Conservation (phyloP, 2,329 filamentous ascomycete genomes). For the Colletotrichum abscissum region DNA sequence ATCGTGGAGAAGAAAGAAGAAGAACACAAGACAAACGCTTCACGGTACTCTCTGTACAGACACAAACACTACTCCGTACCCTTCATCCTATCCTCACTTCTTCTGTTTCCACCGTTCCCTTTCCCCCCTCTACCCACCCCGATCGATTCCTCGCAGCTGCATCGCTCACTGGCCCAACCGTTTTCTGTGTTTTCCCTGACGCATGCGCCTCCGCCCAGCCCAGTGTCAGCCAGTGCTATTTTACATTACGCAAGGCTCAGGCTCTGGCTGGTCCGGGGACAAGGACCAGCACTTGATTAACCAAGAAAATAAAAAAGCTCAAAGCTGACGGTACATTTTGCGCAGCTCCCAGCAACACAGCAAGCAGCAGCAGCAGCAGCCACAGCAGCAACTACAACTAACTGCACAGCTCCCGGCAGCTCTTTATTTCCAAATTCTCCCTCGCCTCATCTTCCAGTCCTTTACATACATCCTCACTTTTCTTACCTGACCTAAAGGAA, state of each 20-base stretch:
- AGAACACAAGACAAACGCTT: background rate
- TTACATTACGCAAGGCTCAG: constrained; percentile 11
- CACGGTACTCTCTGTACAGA: background rate
- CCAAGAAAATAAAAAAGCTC: background rate
- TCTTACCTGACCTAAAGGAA: background rate
- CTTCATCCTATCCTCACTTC: background rate
- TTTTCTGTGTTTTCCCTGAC: background rate
- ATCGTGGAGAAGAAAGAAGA: background rate
- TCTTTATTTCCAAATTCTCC: background rate
- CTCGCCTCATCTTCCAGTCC: background rate
- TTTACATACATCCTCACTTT: background rate
- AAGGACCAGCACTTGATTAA: background rate
- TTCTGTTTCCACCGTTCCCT: background rate
- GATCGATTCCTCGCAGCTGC: constrained; percentile 31
- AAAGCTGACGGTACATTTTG: constrained; percentile 1
- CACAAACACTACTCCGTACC: background rate
- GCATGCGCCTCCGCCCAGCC: background rate
- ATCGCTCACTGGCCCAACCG: constrained; percentile 4
- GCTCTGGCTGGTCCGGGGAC: constrained; percentile 1
- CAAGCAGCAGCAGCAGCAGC: background rate
- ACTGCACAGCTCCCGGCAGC: background rate
- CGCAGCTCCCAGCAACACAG: background rate
- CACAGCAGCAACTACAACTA: background rate
- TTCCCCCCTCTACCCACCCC: background rate
- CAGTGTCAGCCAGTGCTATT: background rate